Base-by-base conservation (phyloP, 1,139 yeast genomes). In the Candida buenavistaensis region DNA sequence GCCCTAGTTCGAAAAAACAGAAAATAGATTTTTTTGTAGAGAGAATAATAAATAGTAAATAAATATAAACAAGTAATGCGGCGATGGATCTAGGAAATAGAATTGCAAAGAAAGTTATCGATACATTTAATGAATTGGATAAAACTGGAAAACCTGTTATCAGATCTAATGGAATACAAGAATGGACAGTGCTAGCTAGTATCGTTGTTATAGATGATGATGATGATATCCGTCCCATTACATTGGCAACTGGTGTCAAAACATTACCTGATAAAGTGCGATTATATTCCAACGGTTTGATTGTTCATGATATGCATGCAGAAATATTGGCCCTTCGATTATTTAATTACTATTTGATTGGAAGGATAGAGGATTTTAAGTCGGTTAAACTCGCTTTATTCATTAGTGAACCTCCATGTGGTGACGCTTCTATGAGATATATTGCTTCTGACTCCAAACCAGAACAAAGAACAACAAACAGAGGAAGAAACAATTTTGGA, bases 231-330 rank as follows among this genome's bases (percentile, higher is more conserved):
- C 41, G 51, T 6, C 63, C 78, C 5, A 57, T 87, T 3, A 58
- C 80, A 0, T 36, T 86, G 3, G 72, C 94, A 0, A 88, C 97
- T 0, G 98, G 98, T 0, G 86, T 88, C 35, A 92, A 92, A 54
- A 75, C 87, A 0, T 50, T 74, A 16, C 92, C 97, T 0, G 78
- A 82, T 46, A 54, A 50, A 6, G 51, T 50, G 9, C 45, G 68
- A 32, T 48, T 50, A 19, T 73, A 54, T 33, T 68, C 80, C 10
- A 38, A 62, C 0, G 97, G 97, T 0, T 50, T 54, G 13, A 60
- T 87, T 7, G 66, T 90, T 0, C 97, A 90, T 52, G 97, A 90
- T 54, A 68, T 80, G 59, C 98, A 90, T 59, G 97, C 97, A 0
- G 98, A 90, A 52, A 73, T 88, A 1, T 59, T 92, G 14, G 75